Conservation (phyloP, 306 rosid genomes). For the Fagus crenata region DNA sequence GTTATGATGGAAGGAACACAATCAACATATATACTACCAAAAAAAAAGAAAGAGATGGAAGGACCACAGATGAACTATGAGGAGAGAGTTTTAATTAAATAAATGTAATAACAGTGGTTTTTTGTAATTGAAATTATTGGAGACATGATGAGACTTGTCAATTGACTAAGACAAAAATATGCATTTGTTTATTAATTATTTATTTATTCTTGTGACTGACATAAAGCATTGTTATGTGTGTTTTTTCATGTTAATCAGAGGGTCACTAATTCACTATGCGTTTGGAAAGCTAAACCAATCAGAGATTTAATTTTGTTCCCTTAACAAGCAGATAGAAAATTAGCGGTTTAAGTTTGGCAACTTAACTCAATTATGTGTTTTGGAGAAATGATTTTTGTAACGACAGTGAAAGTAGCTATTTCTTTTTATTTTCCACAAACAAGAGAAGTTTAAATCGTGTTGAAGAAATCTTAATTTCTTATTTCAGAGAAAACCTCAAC, state of each 20-base stretch:
- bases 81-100: not conserved
- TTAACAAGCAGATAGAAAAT: too few relatives aligned
- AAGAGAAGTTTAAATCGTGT: not conserved
- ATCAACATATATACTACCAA: too few relatives aligned
- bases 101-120: not conserved
- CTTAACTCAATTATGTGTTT: too few relatives aligned
- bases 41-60: too few relatives aligned
- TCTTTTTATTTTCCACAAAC: not conserved
- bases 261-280: too few relatives aligned
- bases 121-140: not conserved
- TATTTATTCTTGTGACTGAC: not conserved
- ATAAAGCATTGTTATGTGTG: not conserved
- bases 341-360: too few relatives aligned
- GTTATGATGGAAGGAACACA: too few relatives aligned
- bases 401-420: not conserved
- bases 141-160: not conserved
- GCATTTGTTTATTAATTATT: not conserved
- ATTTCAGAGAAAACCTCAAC: not conserved
- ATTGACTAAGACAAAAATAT: not conserved
- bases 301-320: too few relatives aligned
- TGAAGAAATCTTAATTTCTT: not conserved
- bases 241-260: too few relatives aligned
- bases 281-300: too few relatives aligned
- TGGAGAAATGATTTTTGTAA: too few relatives aligned
- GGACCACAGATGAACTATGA: too few relatives aligned